A percentile compares a stretch with the other conserved stretches of the same genome.
Evolutionary conservation across 306 rosid species (phyloP).

Genomic region (Inga laurina): DNA sequence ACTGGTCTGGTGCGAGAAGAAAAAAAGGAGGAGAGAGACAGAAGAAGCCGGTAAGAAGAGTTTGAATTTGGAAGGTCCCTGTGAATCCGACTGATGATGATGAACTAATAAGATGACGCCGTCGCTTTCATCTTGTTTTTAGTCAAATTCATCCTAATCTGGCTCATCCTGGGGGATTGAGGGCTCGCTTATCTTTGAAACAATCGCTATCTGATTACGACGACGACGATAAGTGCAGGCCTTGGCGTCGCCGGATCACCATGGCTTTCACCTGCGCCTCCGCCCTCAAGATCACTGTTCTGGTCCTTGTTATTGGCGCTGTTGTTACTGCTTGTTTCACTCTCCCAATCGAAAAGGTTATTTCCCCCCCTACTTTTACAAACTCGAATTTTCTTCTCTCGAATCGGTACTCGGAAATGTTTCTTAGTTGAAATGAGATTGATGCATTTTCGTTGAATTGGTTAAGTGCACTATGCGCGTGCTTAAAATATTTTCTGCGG

Average conservation of each 20-base stretch:
- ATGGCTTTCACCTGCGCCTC: slow-evolving; percentile 62
- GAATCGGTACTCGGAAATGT: neutral
- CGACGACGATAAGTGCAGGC: slow-evolving; percentile 47
- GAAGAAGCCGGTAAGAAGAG: neutral
- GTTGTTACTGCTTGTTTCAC: slow-evolving; percentile 55
- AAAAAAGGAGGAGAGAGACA: neutral
- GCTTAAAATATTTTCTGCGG: neutral
- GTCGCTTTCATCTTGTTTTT: neutral
- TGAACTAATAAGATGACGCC: neutral
- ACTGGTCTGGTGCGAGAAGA: neutral
- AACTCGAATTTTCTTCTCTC: neutral
- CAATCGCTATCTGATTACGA: slow-evolving; percentile 29
- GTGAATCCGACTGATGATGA: neutral
- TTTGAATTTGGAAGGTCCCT: neutral
- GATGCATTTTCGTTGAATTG: slow-evolving; percentile 13
- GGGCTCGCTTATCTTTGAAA: slow-evolving; percentile 54
- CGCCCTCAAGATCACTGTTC: slow-evolving; percentile 55
- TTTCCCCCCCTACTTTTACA: neutral
- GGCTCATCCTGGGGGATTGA: slow-evolving; percentile 52
- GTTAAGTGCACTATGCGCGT: neutral
- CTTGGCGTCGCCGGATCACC: slow-evolving; percentile 51
- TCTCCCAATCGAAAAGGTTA: slow-evolving; percentile 83
- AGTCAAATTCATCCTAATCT: slow-evolving; percentile 34
- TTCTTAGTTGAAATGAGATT: slow-evolving; percentile 18
- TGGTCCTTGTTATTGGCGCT: slow-evolving; percentile 55